Conservation (phyloP, 306 rosid species). For the Trifolium fragiferum region DNA sequence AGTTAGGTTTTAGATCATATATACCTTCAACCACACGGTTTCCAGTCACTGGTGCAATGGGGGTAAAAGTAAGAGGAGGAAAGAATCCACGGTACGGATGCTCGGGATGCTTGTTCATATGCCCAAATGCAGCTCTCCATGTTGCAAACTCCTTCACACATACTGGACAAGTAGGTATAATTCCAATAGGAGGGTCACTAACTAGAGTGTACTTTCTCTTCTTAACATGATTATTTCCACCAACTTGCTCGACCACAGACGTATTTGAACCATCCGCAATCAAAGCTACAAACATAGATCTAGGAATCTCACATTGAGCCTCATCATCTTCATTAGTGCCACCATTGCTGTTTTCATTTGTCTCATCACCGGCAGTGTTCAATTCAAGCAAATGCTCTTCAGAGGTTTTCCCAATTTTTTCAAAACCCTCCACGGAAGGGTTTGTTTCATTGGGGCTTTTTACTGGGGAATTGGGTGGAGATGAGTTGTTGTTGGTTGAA, state of each 20-base stretch:
- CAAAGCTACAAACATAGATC: not conserved
- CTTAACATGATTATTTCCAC: not conserved
- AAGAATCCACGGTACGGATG: slow-evolving; percentile 43
- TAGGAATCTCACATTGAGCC: not conserved
- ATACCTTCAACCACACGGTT: not conserved
- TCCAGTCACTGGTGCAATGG: not conserved
- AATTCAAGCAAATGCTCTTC: slow-evolving; percentile 21
- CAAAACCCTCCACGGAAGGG: not conserved
- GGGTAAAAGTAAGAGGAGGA: slow-evolving; percentile 34
- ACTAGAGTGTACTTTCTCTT: not conserved
- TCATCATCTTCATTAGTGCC: not conserved
- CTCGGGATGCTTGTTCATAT: slow-evolving; percentile 47
- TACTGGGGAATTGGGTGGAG: not conserved
- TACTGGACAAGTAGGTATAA: slow-evolving; percentile 32
- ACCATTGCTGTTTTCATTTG: not conserved
- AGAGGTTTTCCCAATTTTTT: not conserved
- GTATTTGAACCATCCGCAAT: not conserved
- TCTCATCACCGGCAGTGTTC: no score
- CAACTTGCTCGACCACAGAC: not conserved
- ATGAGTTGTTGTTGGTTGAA: not conserved
- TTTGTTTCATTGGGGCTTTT: not conserved
- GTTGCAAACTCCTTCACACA: slow-evolving; percentile 32
- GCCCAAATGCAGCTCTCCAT: slow-evolving; percentile 53
- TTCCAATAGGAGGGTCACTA: slow-evolving; percentile 38
- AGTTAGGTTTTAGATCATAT: not conserved